Evolutionary conservation across 2,329 filamentous ascomycete species (phyloP).

Genomic region (Colletotrichum musicola): DNA sequence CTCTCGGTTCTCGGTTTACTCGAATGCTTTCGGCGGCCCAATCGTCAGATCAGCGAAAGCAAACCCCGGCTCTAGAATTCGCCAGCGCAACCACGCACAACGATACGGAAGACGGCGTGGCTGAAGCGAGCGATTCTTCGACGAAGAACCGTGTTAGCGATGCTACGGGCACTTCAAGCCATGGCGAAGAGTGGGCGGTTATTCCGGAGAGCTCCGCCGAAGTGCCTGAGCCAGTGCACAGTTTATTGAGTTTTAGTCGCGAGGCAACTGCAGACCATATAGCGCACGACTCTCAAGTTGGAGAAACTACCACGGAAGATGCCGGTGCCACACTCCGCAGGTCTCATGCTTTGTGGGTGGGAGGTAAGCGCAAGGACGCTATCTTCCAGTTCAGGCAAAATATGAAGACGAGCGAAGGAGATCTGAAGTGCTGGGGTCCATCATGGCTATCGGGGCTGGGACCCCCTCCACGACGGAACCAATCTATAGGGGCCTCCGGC

Average conservation of each 20-base stretch:
- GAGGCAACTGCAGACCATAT: too few species aligned
- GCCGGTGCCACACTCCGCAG: neutral
- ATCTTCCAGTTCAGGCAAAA: conserved; percentile 66
- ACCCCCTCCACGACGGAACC: neutral
- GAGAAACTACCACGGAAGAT: neutral
- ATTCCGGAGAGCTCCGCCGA: too few species aligned
- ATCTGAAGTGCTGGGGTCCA: conserved; percentile 33
- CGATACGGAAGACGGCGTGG: neutral
- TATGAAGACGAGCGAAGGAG: conserved; percentile 52
- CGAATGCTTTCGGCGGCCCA: conserved; percentile 57
- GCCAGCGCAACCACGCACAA: neutral
- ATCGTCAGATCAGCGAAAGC: conserved; percentile 31
- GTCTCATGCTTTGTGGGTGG: conserved; percentile 5
- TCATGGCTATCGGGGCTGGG: conserved; percentile 13
- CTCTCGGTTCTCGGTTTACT: conserved; percentile 58
- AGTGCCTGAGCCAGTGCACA: too few species aligned
- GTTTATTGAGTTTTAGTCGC: too few species aligned
- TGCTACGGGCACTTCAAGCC: too few species aligned
- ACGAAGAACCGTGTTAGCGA: too few species aligned
- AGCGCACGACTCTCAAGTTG: neutral
- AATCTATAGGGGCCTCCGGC: conserved; percentile 40
- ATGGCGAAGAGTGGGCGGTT: too few species aligned
- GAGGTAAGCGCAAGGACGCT: conserved; percentile 63
- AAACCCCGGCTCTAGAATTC: neutral
- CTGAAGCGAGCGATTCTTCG: too few species aligned